Evolutionary conservation across 805 yeast genomes (phyloP).

Genomic region (Debaryomyces hansenii): DNA sequence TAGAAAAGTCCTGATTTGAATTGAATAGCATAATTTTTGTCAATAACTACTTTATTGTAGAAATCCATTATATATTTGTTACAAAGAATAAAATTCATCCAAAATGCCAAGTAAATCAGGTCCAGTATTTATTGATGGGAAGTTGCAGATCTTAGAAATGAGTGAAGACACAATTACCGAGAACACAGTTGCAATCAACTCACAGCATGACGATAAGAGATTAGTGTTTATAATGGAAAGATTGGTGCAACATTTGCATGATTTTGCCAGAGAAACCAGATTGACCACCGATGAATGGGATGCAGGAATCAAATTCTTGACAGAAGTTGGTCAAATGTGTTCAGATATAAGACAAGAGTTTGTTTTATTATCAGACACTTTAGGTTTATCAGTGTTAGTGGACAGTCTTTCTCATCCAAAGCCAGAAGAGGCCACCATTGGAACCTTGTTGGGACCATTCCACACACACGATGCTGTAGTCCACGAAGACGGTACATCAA

Average conservation of each 20-base stretch:
- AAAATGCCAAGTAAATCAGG: slow-evolving; percentile 1
- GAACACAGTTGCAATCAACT: slow-evolving; percentile 19
- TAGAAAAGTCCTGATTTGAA: too few species aligned
- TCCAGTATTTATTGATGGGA: not conserved
- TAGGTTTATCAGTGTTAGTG: slow-evolving; percentile 20
- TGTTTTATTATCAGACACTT: slow-evolving; percentile 16
- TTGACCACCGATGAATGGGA: slow-evolving; percentile 21
- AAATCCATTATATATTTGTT: too few species aligned
- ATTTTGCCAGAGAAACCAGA: slow-evolving; percentile 20
- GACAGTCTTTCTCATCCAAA: slow-evolving; percentile 20
- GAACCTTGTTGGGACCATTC: slow-evolving; percentile 22
- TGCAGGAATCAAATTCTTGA: slow-evolving; percentile 16
- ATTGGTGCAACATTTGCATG: slow-evolving; percentile 18
- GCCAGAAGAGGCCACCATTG: slow-evolving; percentile 19
- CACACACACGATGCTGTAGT: slow-evolving; percentile 22
- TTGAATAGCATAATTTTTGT: too few species aligned
- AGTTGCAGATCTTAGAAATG: slow-evolving; percentile 10
- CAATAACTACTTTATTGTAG: too few species aligned
- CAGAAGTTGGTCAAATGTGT: slow-evolving; percentile 18
- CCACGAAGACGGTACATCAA: slow-evolving; percentile 14
- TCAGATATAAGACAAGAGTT: slow-evolving; percentile 21
- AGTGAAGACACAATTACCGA: slow-evolving; percentile 19
- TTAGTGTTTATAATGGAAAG: slow-evolving; percentile 11
- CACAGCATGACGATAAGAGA: slow-evolving; percentile 9
- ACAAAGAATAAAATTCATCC: not conserved